Evolutionary conservation across 768 basidiomycete genomes (phyloP).

Genomic region (Sporobolomyces phaffii): DNA sequence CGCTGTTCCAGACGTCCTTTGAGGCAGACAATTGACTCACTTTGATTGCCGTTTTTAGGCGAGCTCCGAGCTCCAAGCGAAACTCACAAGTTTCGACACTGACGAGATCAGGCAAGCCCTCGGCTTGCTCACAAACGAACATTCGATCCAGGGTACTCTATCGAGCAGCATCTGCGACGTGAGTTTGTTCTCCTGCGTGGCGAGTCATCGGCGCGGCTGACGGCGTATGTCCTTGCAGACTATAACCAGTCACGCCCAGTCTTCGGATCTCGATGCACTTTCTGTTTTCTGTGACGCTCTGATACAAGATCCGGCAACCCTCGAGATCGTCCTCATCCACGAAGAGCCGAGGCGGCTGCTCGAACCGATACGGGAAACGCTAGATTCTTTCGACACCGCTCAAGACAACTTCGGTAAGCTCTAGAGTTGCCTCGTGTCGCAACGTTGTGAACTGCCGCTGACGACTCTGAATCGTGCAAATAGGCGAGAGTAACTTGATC

Average conservation of each 20-base stretch:
- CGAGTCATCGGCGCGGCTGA: rapidly evolving
- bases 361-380: slow-evolving; percentile 2
- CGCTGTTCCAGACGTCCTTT: neutral
- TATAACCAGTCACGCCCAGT: neutral
- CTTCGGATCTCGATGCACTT: slow-evolving; percentile 17
- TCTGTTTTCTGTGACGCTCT: slow-evolving; percentile 4
- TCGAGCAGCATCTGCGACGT: neutral
- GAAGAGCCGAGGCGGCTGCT: slow-evolving; percentile 21
- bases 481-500: slow-evolving; percentile 27
- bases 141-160: neutral
- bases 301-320: neutral
- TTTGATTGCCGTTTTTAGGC: neutral
- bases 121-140: neutral
- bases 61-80: neutral
- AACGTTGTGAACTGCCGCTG: too few species aligned
- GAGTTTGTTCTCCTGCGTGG: neutral
- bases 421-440: too few species aligned
- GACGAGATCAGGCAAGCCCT: slow-evolving; percentile 8
- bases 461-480: too few species aligned
- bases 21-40: neutral
- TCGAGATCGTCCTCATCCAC: slow-evolving; percentile 18
- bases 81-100: neutral
- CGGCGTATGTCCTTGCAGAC: neutral
- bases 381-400: slow-evolving; percentile 17
- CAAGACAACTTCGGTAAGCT: slow-evolving; percentile 20